Evolutionary conservation across 1,284 basidiomycete species (phyloP).

Genomic region (Ceratorhiza oryzae-sativae): DNA sequence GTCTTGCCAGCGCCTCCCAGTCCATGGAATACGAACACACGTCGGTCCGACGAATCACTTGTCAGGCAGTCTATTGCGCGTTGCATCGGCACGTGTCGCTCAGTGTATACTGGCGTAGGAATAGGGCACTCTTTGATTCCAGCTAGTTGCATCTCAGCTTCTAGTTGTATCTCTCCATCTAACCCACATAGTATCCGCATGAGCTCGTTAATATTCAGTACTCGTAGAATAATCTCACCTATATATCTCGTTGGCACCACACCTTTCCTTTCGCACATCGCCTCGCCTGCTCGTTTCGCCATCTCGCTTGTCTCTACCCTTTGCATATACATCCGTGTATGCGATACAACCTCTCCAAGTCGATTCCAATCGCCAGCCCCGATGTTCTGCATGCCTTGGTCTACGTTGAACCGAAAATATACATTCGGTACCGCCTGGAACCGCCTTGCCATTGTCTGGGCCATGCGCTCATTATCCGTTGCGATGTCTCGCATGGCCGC

Average conservation of each 20-base stretch:
- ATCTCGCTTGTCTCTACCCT: not conserved
- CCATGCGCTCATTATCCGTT: slow-evolving; percentile 20
- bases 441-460: not conserved
- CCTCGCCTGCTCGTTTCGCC: not conserved
- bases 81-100: not conserved
- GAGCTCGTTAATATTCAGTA: not conserved
- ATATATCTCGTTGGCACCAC: not conserved
- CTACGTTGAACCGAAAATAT: slow-evolving; percentile 21
- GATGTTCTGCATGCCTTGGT: slow-evolving; percentile 5
- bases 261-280: not conserved
- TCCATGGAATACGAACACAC: slow-evolving; percentile 22
- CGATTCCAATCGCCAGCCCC: not conserved
- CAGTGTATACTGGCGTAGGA: not conserved
- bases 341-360: slow-evolving; percentile 4
- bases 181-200: not conserved
- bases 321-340: not conserved
- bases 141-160: not conserved
- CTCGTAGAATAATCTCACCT: not conserved
- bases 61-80: not conserved
- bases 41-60: not conserved
- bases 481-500: slow-evolving; percentile 3
- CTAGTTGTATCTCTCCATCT: not conserved
- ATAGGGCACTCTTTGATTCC: slow-evolving; percentile 1
- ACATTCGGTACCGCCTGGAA: not conserved
- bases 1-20: slow-evolving; percentile 36